Conservation (phyloP, 1,139 yeast genomes). For the Torulaspora globosa region DNA sequence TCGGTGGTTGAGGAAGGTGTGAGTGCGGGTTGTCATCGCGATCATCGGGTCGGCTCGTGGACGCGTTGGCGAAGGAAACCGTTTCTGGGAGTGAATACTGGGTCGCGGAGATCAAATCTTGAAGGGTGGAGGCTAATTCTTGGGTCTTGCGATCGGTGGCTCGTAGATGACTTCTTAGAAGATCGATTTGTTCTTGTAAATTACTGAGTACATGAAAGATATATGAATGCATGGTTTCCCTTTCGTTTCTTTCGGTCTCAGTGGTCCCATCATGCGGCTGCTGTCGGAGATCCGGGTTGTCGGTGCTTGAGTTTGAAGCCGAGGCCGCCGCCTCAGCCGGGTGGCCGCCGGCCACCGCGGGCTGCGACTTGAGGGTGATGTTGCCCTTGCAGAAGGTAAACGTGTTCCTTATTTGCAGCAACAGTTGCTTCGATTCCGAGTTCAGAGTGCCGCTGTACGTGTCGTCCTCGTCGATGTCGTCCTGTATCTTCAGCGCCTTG, state of each 20-base stretch:
- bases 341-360: slow-evolving; percentile 3
- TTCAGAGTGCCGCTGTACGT: slow-evolving; percentile 5
- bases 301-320: background rate
- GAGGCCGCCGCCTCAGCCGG: background rate
- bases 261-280: slow-evolving; percentile 10
- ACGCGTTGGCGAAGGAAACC: background rate
- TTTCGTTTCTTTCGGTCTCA: slow-evolving; percentile 12
- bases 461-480: slow-evolving; percentile 5
- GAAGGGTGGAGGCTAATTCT: slow-evolving; percentile 10
- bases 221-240: slow-evolving; percentile 14
- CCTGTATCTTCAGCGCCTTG: slow-evolving; percentile 18
- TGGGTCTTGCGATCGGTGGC: slow-evolving; percentile 14
- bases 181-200: slow-evolving; percentile 21
- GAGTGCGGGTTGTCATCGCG: background rate
- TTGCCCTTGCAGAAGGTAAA: slow-evolving; percentile 24
- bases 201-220: slow-evolving; percentile 15
- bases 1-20: background rate
- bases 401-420: slow-evolving; percentile 18
- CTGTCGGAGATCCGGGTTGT: slow-evolving; percentile 3
- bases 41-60: background rate
- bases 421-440: slow-evolving; percentile 12
- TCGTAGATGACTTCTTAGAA: slow-evolving; percentile 15
- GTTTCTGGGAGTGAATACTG: slow-evolving; percentile 1
- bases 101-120: slow-evolving; percentile 4
- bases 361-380: slow-evolving; percentile 19